phyloP scores from a whole-genome alignment of 176 grass and related monocot genomes.

The Echinochloa phyllopogon region DNA sequence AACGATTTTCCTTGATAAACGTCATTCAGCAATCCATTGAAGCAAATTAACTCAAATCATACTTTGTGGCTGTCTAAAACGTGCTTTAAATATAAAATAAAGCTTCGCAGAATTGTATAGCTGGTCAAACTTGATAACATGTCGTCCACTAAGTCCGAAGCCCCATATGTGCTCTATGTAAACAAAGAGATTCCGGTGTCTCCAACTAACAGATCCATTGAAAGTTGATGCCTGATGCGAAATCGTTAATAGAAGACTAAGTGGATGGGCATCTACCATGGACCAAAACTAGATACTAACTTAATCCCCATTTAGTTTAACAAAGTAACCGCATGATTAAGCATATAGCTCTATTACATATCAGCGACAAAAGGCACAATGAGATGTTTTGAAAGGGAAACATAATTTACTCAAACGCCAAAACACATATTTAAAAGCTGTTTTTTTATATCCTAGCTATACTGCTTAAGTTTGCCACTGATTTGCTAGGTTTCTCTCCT shows the following conservation, averaged over 20 bases:
- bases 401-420: background rate
- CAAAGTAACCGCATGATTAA: background rate
- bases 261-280: background rate
- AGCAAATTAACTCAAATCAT: background rate
- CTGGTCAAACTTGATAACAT: constrained; percentile 14
- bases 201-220: background rate
- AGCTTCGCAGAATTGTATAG: background rate
- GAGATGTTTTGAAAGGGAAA: background rate
- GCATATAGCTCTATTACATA: background rate
- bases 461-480: background rate
- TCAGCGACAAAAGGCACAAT: background rate
- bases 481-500: background rate
- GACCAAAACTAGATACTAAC: constrained; percentile 12
- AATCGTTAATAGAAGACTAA: background rate
- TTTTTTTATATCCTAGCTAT: background rate
- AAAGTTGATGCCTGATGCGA: background rate
- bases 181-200: background rate
- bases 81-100: background rate
- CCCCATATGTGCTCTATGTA: background rate
- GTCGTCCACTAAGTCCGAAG: constrained; percentile 21
- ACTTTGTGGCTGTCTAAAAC: background rate
- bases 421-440: background rate
- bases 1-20: background rate
- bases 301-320: background rate
- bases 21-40: background rate